Percentiles rank a stretch among this genome's conserved stretches.
phyloP scores from a whole-genome alignment of 2,329 filamentous ascomycete species.

The Pseudogymnoascus sp. region DNA sequence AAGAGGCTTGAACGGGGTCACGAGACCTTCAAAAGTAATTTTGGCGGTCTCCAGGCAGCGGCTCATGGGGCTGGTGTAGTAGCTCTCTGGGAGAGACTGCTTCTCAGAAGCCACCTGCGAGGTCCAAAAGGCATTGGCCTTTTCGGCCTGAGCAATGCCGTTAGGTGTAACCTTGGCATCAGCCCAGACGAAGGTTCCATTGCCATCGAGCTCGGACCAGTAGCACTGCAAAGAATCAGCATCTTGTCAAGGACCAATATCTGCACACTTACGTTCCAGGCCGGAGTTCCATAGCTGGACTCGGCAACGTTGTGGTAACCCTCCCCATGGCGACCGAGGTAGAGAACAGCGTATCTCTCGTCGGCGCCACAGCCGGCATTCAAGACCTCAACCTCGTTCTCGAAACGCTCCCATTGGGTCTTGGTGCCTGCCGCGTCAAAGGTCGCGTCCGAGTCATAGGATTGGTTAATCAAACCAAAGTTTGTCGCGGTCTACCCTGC shows the following conservation, averaged over 20 bases:
- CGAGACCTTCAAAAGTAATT: conserved; percentile 50
- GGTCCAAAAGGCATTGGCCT: conserved; percentile 54
- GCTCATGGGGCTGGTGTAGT: conserved; percentile 57
- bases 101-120: conserved; percentile 43
- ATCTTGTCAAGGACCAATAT: background rate
- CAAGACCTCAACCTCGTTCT: conserved; percentile 47
- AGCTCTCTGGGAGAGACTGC: conserved; percentile 55
- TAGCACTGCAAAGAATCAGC: conserved; percentile 42
- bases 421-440: conserved; percentile 35
- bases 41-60: conserved; percentile 58
- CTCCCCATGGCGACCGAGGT: conserved; percentile 64
- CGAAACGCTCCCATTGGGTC: conserved; percentile 61
- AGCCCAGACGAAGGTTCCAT: conserved; percentile 54
- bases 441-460: conserved; percentile 48
- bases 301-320: conserved; percentile 59
- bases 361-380: conserved; percentile 40
- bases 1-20: conserved; percentile 51
- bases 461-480: conserved; percentile 58
- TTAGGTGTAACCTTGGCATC: conserved; percentile 54
- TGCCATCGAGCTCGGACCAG: conserved; percentile 58
- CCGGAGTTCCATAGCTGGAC: conserved; percentile 58
- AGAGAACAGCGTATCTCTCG: conserved; percentile 58
- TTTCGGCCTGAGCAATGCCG: conserved; percentile 50
- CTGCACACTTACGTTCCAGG: conserved; percentile 52
- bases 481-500: conserved; percentile 46